Percentiles rank a stretch among this genome's conserved stretches.
phyloP scores from a whole-genome alignment of 1,139 yeast species.

The Suhomyces kunorum region DNA sequence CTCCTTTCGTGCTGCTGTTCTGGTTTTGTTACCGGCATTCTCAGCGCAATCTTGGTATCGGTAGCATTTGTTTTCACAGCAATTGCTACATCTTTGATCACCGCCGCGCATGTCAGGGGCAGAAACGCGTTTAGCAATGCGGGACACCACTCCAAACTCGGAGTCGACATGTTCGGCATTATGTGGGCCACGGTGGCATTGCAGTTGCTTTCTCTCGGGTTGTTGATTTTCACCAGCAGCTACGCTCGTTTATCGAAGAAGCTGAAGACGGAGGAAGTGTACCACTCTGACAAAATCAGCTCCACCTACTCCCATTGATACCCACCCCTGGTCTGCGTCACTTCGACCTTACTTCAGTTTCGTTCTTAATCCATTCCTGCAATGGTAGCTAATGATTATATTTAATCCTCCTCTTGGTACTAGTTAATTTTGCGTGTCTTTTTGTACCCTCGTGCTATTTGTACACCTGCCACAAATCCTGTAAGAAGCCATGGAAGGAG shows the following conservation, averaged over 20 bases:
- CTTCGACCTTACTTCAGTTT: no score
- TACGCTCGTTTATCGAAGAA: slow-evolving; percentile 4
- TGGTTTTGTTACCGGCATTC: slow-evolving; percentile 27
- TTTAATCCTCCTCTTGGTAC: no score
- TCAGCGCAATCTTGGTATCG: slow-evolving; percentile 21
- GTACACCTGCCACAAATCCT: no score
- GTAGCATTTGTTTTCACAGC: slow-evolving; percentile 54
- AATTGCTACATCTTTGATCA: slow-evolving; percentile 60
- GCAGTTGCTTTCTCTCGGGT: slow-evolving; percentile 30
- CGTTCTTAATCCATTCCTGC: no score
- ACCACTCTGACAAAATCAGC: slow-evolving; percentile 5
- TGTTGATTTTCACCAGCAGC: slow-evolving; percentile 10
- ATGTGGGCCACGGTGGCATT: slow-evolving; percentile 63
- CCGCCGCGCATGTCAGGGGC: slow-evolving; percentile 68
- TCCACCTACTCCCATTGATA: slow-evolving; percentile 5
- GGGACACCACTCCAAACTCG: slow-evolving; percentile 52
- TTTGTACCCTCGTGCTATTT: no score
- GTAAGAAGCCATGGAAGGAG: no score
- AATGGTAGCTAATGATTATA: no score
- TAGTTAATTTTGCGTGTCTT: no score
- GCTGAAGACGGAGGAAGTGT: slow-evolving; percentile 3
- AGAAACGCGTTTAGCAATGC: slow-evolving; percentile 52
- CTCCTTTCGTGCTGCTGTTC: slow-evolving; percentile 10
- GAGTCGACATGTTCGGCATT: slow-evolving; percentile 60
- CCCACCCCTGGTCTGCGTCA: no score